Base-by-base conservation (phyloP, 345 rosid genomes). In the Lumnitzera littorea region DNA sequence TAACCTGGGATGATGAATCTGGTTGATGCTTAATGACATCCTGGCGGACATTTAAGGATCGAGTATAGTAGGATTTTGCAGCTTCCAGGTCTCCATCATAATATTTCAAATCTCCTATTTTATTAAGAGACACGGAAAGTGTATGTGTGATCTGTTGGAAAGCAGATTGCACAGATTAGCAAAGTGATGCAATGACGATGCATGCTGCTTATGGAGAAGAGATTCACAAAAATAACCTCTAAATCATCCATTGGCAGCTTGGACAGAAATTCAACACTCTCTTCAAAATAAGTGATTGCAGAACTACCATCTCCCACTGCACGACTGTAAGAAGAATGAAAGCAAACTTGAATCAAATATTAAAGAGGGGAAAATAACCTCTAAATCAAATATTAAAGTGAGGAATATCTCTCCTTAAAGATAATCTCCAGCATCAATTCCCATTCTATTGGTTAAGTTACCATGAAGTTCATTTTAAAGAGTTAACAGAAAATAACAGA, bases 51-150 rank as follows among this genome's bases (percentile, higher is more conserved):
- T 81, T 67, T 50, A 94, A 72, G 63, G 95, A 84, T 23, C 83
- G 95, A 20, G 69, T 67, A 70, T 94, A 90, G 74, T 79, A 84
- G 24, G 91, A 77, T 73, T 88, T 90, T 23, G 99, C 92, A 56
- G 88, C 83, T 80, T 82, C 76, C 67, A 94, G 77, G 53, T 90
- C 89, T 71, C 86, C 87, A 56, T 66, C 95, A 70, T 94, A 94
- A 51, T 94, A 94, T 70, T 94, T 90, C 46, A 94, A 85, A 75
- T 94, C 99, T 48, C 99, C 99, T 60, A 94, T 78, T 80, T 90
- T 94, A 70, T 94, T 94, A 63, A 88, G 95, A 43, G 97, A 94
- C 67, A 94, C 97, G 67, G 97, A 90, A 57, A 88, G 95, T 5
- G 97, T 86, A 74, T 94, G 97, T 23, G 81, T 80, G 31, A 88